Base-by-base conservation (phyloP, 495 filamentous ascomycete genomes). In the Podospora pseudoanserina region DNA sequence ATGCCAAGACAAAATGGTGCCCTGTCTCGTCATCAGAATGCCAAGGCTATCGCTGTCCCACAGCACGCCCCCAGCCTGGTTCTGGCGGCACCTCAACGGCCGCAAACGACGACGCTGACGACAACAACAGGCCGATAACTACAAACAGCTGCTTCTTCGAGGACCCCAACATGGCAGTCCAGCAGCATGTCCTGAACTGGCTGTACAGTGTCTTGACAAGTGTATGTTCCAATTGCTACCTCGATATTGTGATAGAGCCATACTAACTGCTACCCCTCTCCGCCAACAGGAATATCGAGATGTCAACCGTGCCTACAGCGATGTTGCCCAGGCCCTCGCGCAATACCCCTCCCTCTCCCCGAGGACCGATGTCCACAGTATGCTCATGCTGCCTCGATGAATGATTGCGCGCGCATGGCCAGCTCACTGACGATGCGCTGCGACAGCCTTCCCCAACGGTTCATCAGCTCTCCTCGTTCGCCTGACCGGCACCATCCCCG, bases 351-450 rank as follows among this genome's bases (percentile, higher is more conserved):
- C 91, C 7, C 85, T 99, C 30, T 89, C 89, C 2, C 92, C 94
- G n/a, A 87, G 91, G 69, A 99, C 96, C 54, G 92, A 97, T 76
- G 95, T 98, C 63, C 96, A 98, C 79, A 98, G 94, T 97, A 85
- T 73, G 87, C 19, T 30, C 97, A 85, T 73, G 87, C 19, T 30
- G 4, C 6, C n/a, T 26, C 2, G 39, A 49, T 49, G 39, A 18
- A 49, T 49, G 15, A 49, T 49, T 49, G 7, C 15, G 39, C 61
- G 55, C 6, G 28, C 27, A 27, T 16, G 9, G 20, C 44, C 53
- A 19, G 63, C 54, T 27, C 15, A 5, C 49, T 63, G 9, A 60
- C 66, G 67, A 16, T 64, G 28, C 54, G 28, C 60, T 67, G n/a
- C 56, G 23, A 7, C 71, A 97, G 94, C 94, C 55, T 94, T 92